A percentile compares a stretch with the other conserved stretches of the same genome.
phyloP scores from a whole-genome alignment of 2,329 filamentous ascomycete genomes.

The Cytospora paraplurivora region DNA sequence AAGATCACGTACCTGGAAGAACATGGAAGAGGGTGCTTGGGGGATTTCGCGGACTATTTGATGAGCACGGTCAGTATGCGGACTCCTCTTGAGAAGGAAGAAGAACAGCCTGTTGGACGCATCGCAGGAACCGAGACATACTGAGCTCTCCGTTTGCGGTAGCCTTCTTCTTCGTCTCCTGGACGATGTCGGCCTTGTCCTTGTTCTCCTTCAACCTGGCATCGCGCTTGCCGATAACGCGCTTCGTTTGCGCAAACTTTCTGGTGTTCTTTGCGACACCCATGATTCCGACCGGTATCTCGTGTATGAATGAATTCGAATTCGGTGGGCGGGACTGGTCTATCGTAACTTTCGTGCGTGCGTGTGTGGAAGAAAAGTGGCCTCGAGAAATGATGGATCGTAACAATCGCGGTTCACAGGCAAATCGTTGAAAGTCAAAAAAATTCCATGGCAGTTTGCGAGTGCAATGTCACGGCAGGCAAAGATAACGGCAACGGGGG shows the following conservation, averaged over 20 bases:
- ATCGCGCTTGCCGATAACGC: constrained; percentile 81
- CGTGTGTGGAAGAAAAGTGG: neutral
- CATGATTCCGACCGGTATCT: constrained; percentile 54
- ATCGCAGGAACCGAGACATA: constrained; percentile 39
- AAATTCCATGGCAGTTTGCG: constrained; percentile 1
- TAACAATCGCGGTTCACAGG: neutral
- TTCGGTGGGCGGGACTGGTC: neutral
- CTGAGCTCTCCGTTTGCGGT: constrained; percentile 59
- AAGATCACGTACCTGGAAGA: constrained; percentile 64
- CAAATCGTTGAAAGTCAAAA: neutral
- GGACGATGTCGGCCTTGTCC: constrained; percentile 61
- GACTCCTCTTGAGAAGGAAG: neutral
- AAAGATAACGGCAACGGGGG: neutral
- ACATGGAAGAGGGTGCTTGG: constrained; percentile 79
- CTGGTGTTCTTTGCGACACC: constrained; percentile 86
- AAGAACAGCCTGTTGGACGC: neutral
- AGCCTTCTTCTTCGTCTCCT: constrained; percentile 61
- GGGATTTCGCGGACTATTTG: constrained; percentile 43
- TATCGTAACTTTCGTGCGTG: too few relatives aligned
- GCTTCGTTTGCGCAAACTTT: constrained; percentile 86
- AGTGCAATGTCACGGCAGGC: neutral
- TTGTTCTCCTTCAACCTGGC: constrained; percentile 80
- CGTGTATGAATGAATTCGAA: neutral
- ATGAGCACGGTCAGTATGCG: constrained; percentile 20
- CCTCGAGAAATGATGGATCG: neutral